phyloP scores from a whole-genome alignment of 2,329 filamentous ascomycete species.

The Cercospora citrullina region DNA sequence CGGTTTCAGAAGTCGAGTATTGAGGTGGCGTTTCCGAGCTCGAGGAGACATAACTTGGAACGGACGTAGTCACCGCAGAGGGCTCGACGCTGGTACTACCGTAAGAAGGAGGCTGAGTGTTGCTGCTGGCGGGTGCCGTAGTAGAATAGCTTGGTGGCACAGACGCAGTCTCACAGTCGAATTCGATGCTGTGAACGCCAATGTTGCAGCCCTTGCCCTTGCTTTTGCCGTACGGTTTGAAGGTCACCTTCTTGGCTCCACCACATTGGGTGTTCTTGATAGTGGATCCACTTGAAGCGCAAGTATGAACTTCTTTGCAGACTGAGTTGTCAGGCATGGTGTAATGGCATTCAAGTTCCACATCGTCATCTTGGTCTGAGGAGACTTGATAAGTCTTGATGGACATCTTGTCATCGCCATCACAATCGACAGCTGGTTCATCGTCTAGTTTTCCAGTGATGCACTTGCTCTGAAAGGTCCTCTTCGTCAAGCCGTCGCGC shows the following conservation, averaged over 20 bases:
- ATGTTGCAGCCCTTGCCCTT: conserved; percentile 59
- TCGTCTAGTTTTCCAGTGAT: conserved; percentile 50
- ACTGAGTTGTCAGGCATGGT: conserved; percentile 76
- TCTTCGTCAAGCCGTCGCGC: conserved; percentile 56
- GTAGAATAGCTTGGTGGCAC: conserved; percentile 35
- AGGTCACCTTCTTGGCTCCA: conserved; percentile 78
- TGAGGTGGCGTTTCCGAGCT: conserved; percentile 16
- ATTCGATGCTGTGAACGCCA: conserved; percentile 71
- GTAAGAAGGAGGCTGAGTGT: conserved; percentile 24
- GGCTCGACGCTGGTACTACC: conserved; percentile 27
- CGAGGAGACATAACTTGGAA: conserved; percentile 14
- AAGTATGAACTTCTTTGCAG: conserved; percentile 76
- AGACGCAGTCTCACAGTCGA: conserved; percentile 63
- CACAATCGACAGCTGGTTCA: conserved; percentile 45
- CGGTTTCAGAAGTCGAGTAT: conserved; percentile 22
- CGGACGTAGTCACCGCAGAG: conserved; percentile 20
- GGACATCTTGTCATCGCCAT: conserved; percentile 64
- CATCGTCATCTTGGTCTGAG: conserved; percentile 70
- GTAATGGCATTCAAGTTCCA: conserved; percentile 74
- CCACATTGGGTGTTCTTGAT: conserved; percentile 87
- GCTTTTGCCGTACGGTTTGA: conserved; percentile 51
- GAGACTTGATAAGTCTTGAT: conserved; percentile 72
- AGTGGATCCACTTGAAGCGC: conserved; percentile 65
- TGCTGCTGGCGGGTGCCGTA: conserved; percentile 23
- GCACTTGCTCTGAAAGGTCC: conserved; percentile 46